phyloP scores from a whole-genome alignment of 176 grass and related monocot species.

The Oryza coarctata region DNA sequence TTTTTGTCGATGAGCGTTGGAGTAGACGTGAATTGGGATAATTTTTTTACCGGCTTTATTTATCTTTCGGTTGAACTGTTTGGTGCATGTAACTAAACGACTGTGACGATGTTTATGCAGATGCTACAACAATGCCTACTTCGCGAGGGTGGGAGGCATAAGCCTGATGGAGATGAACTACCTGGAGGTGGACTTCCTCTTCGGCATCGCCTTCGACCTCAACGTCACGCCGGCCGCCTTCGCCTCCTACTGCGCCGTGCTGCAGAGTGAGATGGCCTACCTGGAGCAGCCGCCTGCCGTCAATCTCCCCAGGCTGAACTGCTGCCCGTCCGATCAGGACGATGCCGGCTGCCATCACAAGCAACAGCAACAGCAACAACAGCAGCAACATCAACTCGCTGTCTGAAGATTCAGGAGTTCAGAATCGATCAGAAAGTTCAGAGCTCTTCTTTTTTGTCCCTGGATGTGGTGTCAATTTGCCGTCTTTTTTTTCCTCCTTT shows the following conservation, averaged over 20 bases:
- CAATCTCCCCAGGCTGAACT: conserved; percentile 38
- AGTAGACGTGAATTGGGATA: neutral
- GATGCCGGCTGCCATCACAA: conserved; percentile 42
- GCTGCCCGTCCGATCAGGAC: conserved; percentile 60
- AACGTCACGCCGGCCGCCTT: conserved; percentile 83
- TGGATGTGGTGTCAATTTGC: conserved; percentile 18
- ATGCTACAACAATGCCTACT: conserved; percentile 99
- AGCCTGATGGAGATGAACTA: conserved; percentile 96
- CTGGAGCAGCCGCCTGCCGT: conserved; percentile 42
- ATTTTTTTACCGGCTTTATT: neutral
- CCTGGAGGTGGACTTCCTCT: conserved; percentile 94
- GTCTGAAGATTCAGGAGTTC: conserved; percentile 47
- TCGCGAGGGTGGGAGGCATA: conserved; percentile 91
- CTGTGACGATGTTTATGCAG: neutral
- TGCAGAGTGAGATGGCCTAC: conserved; percentile 81
- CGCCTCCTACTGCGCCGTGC: conserved; percentile 75
- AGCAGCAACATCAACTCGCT: conserved; percentile 62
- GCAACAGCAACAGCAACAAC: conserved; percentile 53
- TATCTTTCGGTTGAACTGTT: neutral
- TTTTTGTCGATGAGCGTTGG: neutral
- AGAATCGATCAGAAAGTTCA: neutral
- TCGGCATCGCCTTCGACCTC: conserved; percentile 90
- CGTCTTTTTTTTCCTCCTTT: neutral
- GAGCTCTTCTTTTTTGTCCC: conserved; percentile 16
- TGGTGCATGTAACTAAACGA: neutral